Evolutionary conservation across 2,329 filamentous ascomycete species (phyloP), one percentile per base, ranked within the genome.

Genomic region (Cladosporium phlei): DNA sequence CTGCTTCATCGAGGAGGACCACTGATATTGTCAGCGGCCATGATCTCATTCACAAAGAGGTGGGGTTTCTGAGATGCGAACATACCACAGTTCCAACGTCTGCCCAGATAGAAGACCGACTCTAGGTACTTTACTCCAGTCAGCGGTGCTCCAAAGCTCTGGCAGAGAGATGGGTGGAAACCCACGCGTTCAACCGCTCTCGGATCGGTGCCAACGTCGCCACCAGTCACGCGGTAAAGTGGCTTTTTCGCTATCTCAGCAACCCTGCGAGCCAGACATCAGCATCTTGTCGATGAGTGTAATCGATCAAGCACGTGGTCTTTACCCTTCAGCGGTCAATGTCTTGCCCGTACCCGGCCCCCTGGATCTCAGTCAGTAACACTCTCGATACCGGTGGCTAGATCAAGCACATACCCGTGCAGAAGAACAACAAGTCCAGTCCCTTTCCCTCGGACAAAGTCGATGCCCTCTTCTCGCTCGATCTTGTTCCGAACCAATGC

Each of bases 1-100:
- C 78, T 2, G 75, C 76, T 59, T 81, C 77, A 55, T 80, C 77
- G 8, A 80, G 66, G 3, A 80, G 67, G 7, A 78, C 69, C n/a
- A n/a, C n/a, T n/a, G n/a, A n/a, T n/a, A n/a, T n/a, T n/a, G n/a
- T n/a, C n/a, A n/a, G n/a, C n/a, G n/a, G n/a, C n/a, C n/a, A n/a
- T n/a, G n/a, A n/a, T n/a, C n/a, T n/a, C n/a, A n/a, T n/a, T n/a
- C n/a, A n/a, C n/a, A n/a, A n/a, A n/a, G n/a, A n/a, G n/a, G n/a
- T n/a, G n/a, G n/a, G n/a, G n/a, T n/a, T n/a, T n/a, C n/a, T n/a
- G n/a, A n/a, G n/a, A n/a, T n/a, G n/a, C n/a, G n/a, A n/a, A n/a
- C n/a, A n/a, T n/a, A 27, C 6, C 24, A 12, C 73, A 74, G 4
- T 72, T 69, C 61, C 74, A 79, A 2, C 69, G 69, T 55, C 73